A percentile compares a stretch with the other conserved stretches of the same genome.
Conservation (phyloP, 441 rosid genomes). For the Pelargonium fulgidum region DNA sequence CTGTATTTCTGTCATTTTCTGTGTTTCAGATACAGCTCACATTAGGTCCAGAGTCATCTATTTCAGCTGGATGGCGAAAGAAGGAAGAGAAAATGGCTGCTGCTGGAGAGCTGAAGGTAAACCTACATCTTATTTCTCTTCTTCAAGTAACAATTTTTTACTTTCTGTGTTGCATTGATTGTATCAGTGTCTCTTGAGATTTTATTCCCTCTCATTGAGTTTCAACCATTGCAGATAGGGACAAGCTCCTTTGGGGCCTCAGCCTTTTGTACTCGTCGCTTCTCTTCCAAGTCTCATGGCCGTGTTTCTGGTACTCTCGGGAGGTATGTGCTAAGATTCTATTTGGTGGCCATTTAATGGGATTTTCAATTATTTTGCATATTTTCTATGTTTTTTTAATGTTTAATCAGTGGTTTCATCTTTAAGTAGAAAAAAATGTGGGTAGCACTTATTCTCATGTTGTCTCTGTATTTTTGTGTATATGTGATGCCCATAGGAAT, state of each 20-base stretch:
- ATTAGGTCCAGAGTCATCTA: conserved; percentile 67
- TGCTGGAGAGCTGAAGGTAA: conserved; percentile 69
- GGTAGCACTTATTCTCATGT: not conserved
- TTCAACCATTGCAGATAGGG: conserved; percentile 48
- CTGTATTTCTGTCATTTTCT: conserved; percentile 15
- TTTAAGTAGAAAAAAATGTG: not conserved
- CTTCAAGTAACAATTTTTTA: not conserved
- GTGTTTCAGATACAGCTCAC: conserved; percentile 63
- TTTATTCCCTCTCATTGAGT: conserved; percentile 13
- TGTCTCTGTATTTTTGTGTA: not conserved
- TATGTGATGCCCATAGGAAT: not conserved
- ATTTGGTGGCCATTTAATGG: not conserved
- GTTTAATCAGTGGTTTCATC: conserved; percentile 5
- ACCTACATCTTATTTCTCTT: conserved; percentile 18
- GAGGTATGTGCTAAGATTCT: conserved; percentile 41
- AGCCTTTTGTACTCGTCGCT: conserved; percentile 57
- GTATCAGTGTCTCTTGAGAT: not conserved
- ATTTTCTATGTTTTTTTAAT: not conserved
- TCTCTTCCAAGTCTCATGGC: conserved; percentile 81
- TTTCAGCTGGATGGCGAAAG: conserved; percentile 79
- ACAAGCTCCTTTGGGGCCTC: conserved; percentile 68
- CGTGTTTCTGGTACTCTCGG: conserved; percentile 73
- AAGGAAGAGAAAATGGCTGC: conserved; percentile 69
- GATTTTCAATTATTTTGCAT: not conserved
- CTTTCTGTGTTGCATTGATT: not conserved